These are phyloP conservation scores for Thermomucor indicae-seudaticae DNA, from an alignment of 371 early-diverging fungal genomes.

Conservation along the genomic window DNA sequence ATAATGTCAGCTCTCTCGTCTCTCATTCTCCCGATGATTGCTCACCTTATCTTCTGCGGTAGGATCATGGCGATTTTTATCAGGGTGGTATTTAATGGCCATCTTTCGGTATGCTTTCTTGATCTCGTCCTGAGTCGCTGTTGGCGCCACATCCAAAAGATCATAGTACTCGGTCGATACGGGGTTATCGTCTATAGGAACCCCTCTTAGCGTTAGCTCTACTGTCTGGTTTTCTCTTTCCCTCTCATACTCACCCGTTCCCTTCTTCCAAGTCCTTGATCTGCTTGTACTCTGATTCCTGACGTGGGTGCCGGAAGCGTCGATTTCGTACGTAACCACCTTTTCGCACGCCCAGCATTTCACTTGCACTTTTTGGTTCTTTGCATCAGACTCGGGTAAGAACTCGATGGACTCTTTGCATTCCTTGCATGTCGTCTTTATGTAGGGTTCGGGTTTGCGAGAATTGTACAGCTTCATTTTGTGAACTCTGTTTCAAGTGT, in stretches of 20 bases:
- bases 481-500: no score
- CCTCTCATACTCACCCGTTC: constrained; percentile 24
- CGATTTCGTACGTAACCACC: constrained; percentile 43
- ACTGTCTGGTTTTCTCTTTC: neutral
- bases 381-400: constrained; percentile 18
- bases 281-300: constrained; percentile 21
- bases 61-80: constrained; percentile 83
- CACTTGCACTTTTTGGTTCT: constrained; percentile 31
- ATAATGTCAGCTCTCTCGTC: no score
- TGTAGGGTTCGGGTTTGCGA: constrained; percentile 45
- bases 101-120: constrained; percentile 92
- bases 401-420: constrained; percentile 39
- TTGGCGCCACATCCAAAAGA: constrained; percentile 75
- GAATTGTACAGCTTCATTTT: constrained; percentile 25
- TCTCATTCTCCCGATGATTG: no score
- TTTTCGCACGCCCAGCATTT: constrained; percentile 54
- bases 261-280: constrained; percentile 19
- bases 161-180: constrained; percentile 85
- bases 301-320: constrained; percentile 30
- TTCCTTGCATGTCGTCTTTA: constrained; percentile 37
- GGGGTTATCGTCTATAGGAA: constrained; percentile 62
- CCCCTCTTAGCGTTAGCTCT: neutral
- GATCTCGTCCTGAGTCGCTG: constrained; percentile 85
- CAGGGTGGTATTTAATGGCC: constrained; percentile 94
- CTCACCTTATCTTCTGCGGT: constrained; percentile 82